Evolutionary conservation across 2,329 filamentous ascomycete genomes (phyloP), one percentile per base, ranked within the genome.

Genomic region (Cyphellophora attinorum): DNA sequence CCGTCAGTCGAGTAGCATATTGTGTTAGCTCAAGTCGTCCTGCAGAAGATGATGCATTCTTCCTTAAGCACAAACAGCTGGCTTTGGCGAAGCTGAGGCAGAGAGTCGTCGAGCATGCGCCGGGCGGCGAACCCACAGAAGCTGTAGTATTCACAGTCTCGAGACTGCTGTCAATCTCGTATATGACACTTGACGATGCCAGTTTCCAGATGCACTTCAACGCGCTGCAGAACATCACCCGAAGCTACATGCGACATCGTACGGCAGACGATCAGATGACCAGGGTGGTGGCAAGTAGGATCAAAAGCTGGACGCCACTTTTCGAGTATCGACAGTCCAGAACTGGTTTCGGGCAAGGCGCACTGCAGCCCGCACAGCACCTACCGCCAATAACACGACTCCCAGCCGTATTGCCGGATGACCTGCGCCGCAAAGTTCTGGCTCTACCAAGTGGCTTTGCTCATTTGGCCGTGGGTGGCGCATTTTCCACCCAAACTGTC

Each of bases 161-260:
- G 11, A 31, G 39, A n/a, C 38, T 42, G 39, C 27, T 42, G 6
- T 27, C 14, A 21, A 16, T 14, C 19, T 34, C 35, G 35, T 42
- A 42, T 29, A 42, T 42, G 39, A 39, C 39, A 15, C 33, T 27
- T 19, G 39, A 42, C 19, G n/a, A 28, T 13, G 39, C 38, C 10
- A 36, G 35, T 10, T 42, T 42, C 14, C 18, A 39, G 17, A 29
- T 37, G 25, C 39, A 42, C 28, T 36, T 36, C 19, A 32, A 39
- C 13, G 39, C 39, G 5, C 38, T 40, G 19, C 29, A 28, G 19
- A 33, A 27, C 4, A 34, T 42, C 5, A 29, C 23, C 11, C 13
- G 35, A 6, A 27, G 23, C 11, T 42, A 42, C n/a, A 42, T 42
- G 11, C 21, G 36, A 16, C 39, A 35, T n/a, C 19, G 32, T 10